Evolutionary conservation across 345 rosid genomes (phyloP).

Genomic region (Cardamine occulta): DNA sequence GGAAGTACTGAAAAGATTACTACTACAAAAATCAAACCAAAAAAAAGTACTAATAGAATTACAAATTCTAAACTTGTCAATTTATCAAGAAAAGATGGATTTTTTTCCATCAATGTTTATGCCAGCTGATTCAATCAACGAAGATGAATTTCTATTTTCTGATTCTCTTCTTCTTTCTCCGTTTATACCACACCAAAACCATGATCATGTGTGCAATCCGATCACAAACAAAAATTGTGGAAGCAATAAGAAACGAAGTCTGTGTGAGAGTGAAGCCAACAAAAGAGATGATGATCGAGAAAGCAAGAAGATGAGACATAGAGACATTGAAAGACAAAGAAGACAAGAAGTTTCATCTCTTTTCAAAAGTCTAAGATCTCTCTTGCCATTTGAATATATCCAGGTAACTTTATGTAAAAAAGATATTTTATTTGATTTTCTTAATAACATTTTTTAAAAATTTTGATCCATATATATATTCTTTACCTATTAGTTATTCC

Average conservation of each 20-base stretch:
- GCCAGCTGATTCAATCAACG: conserved; percentile 10
- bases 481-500: background rate
- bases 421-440: background rate
- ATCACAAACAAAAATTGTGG: conserved; percentile 2
- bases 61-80: background rate
- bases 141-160: conserved; percentile 32
- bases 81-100: conserved; percentile 26
- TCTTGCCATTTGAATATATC: conserved; percentile 44
- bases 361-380: conserved; percentile 40
- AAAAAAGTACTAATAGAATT: background rate
- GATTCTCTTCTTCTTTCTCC: conserved; percentile 34
- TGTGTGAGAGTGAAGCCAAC: conserved; percentile 7
- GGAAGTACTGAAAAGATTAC: conserved; percentile 5
- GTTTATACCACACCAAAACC: conserved; percentile 16
- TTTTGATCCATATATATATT: background rate
- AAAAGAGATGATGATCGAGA: conserved; percentile 21
- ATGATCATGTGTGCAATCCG: background rate
- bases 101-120: conserved; percentile 26
- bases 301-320: conserved; percentile 41
- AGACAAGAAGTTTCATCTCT: conserved; percentile 44
- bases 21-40: background rate
- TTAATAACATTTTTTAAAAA: background rate
- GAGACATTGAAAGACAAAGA: conserved; percentile 44
- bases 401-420: conserved; percentile 16
- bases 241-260: conserved; percentile 38